Base-by-base conservation (phyloP, 1,139 yeast genomes). In the Kodamaea plutei region DNA sequence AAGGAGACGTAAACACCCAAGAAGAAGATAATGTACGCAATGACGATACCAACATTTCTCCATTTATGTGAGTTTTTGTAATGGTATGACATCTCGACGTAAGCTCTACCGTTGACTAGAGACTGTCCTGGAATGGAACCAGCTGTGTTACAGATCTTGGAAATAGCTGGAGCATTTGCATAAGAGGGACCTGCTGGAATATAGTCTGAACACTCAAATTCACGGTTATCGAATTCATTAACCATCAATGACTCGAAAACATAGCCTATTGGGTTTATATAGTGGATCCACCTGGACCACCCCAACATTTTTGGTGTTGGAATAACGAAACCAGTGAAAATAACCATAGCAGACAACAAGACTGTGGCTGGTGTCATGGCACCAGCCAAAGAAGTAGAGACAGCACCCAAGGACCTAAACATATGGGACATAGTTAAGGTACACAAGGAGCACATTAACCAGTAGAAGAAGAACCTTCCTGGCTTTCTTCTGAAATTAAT, bases 241-340 rank as follows among this genome's bases (percentile, higher is more conserved):
- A 73, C 68, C 76, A 83, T 73, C 47, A 83, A 55, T 29, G 31
- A 23, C 26, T 35, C 38, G 15, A 35, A 35, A 4, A 74, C 69
- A 46, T 83, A 84, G 5, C 76, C 79, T 30, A 83, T 59, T 0
- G 93, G 93, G 45, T 84, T 73, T 35, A 83, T 54, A 48, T 79
- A 83, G 56, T 78, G 79, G 46, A 84, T 75, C 91, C 93, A 84
- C 41, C 81, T 67, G 21, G 84, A 74, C 93, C 93, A 84, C 17
- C 84, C 82, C 37, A 74, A 69, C 83, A 83, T 79, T 34, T 69
- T 65, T 6, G 73, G 71, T 32, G 71, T 71, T 21, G 91, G 91
- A 40, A 83, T 67, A 20, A 77, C 79, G 56, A 82, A 84, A 37
- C 93, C 93, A n/a, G 88, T 76, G 56, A 69, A 82, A 25, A 35